Evolutionary conservation across 352 stramenopile species (phyloP).

Genomic region (Globisporangium nagaii): DNA sequence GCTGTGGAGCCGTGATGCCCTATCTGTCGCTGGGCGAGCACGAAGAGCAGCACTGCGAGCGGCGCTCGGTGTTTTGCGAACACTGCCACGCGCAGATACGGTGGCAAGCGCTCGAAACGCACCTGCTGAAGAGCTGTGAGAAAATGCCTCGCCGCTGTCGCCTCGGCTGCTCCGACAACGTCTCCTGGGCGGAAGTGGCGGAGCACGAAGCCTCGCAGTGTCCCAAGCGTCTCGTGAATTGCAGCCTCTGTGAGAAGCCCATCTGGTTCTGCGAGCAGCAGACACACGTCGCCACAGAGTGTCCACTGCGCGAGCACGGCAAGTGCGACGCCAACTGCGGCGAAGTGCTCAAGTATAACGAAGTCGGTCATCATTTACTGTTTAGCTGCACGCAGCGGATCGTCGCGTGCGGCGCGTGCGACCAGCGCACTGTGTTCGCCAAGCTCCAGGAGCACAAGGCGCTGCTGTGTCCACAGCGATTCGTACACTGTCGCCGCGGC

Average conservation of each 20-base stretch:
- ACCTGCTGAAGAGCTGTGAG: conserved; percentile 33
- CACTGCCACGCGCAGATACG: conserved; percentile 38
- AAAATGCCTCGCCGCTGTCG: conserved; percentile 39
- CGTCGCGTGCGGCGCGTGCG: conserved; percentile 48
- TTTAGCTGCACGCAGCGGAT: conserved; percentile 41
- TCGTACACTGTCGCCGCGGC: conserved; percentile 49
- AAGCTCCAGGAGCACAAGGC: conserved; percentile 35
- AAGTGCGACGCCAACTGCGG: conserved; percentile 45
- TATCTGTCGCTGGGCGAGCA: conserved; percentile 40
- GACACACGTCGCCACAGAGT: conserved; percentile 38
- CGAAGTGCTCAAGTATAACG: conserved; percentile 32
- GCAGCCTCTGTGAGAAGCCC: conserved; percentile 29
- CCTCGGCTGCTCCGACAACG: conserved; percentile 29
- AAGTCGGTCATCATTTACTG: conserved; percentile 54
- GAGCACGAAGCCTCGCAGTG: conserved; percentile 41
- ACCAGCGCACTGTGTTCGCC: conserved; percentile 23
- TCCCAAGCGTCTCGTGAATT: conserved; percentile 61
- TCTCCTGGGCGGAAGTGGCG: conserved; percentile 18
- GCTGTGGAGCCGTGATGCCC: conserved; percentile 45
- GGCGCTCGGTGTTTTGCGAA: conserved; percentile 41
- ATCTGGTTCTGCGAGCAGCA: conserved; percentile 44
- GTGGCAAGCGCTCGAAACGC: conserved; percentile 19
- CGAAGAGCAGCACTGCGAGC: conserved; percentile 39
- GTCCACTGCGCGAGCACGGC: conserved; percentile 42
- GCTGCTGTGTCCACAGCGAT: conserved; percentile 39